Conservation (phyloP, 805 yeast genomes). For the Huiozyma sinensis region DNA sequence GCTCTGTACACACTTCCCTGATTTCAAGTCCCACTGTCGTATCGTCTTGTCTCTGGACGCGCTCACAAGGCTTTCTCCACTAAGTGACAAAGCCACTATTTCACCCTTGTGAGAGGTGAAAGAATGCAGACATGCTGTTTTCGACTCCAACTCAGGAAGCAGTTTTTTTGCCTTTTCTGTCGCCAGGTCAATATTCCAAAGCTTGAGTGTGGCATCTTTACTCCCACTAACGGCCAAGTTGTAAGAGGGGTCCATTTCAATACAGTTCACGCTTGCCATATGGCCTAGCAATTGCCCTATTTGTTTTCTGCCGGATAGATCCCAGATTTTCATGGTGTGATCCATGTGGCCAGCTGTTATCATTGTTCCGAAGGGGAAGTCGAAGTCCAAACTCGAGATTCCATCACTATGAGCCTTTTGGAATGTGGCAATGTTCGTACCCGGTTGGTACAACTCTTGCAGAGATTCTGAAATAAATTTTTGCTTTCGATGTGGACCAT, state of each 20-base stretch:
- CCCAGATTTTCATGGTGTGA: conserved; percentile 77
- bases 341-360: conserved; percentile 66
- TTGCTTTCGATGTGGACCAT: conserved; percentile 4
- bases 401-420: conserved; percentile 42
- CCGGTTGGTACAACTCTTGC: conserved; percentile 18
- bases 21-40: conserved; percentile 61
- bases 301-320: conserved; percentile 44
- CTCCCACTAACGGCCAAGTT: conserved; percentile 41
- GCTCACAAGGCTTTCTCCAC: conserved; percentile 42
- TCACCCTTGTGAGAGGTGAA: conserved; percentile 59
- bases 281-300: conserved; percentile 55
- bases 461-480: conserved; percentile 6
- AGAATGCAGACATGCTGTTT: conserved; percentile 34
- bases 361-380: conserved; percentile 60
- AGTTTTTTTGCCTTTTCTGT: conserved; percentile 14
- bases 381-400: conserved; percentile 53
- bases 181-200: conserved; percentile 43
- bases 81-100: conserved; percentile 50
- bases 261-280: conserved; percentile 44
- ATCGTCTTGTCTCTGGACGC: conserved; percentile 65
- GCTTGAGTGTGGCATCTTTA: conserved; percentile 47
- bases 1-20: conserved; percentile 59
- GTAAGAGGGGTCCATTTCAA: conserved; percentile 44
- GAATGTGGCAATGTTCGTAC: conserved; percentile 40
- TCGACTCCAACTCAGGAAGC: conserved; percentile 11